Evolutionary conservation across 2,329 filamentous ascomycete genomes (phyloP), one percentile per base, ranked within the genome.

Genomic region (Xylaria sp.): DNA sequence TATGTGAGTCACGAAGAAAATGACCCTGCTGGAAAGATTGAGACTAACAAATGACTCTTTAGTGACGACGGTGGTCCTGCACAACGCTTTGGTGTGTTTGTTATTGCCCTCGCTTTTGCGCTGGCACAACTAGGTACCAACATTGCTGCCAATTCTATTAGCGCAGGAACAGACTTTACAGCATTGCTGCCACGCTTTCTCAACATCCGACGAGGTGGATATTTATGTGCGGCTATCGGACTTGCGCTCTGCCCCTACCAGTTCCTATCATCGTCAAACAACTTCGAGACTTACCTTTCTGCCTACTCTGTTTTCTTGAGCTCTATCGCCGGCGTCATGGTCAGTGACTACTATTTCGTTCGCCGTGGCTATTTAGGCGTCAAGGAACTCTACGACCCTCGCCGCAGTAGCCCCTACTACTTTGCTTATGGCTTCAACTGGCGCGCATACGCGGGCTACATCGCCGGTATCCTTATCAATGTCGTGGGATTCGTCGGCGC

Each of bases 261-360:
- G 69, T 87, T 97, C 0, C 87, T 97, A 9, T 89, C 87, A 1
- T 84, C 84, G 54, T 88, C 89, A 54, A 97, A 95, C 84, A 90
- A 91, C 81, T 97, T 97, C 83, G 96, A 93, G 0, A 97, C 93
- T 3, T 97, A 97, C 78, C 89, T 98, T 0, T 96, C 92, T 0
- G 92, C 94, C 0, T 97, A 97, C 83, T 94, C 92, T 2, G 94
- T 98, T 66, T 98, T 98, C 82, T 87, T 98, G n/a, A 94, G 92
- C 68, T 94, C 92, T 52, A 97, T 98, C 71, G 94, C 93, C 0
- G 94, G 94, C n/a, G 93, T 97, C 72, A 96, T 97, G 83, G 85
- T 94, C 69, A 88, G 86, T 74, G 94, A 98, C 80, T 98, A 98
- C 84, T 98, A 97, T 81, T 71, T 92, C 65, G 92, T 97, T 5